Evolutionary conservation across 768 basidiomycete species (phyloP).

Genomic region (Lyophyllum decastes): DNA sequence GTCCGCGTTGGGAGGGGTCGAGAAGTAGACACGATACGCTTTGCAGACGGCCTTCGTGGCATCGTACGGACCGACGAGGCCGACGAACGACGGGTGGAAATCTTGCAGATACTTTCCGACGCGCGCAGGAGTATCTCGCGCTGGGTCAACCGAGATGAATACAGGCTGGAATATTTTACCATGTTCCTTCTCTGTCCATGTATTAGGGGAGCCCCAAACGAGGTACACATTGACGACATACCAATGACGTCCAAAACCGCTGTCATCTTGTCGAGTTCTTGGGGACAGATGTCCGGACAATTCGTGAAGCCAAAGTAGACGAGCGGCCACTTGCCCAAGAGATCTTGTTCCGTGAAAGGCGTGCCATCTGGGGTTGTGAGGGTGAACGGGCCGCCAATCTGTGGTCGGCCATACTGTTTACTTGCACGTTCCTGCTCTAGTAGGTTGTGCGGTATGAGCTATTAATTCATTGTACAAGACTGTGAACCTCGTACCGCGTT

Average conservation of each 20-base stretch:
- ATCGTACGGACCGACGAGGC: slow-evolving; percentile 83
- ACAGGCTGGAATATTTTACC: slow-evolving; percentile 81
- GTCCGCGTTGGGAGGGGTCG: slow-evolving; percentile 87
- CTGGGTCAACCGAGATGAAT: slow-evolving; percentile 97
- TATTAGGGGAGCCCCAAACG: not conserved
- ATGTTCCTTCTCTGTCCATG: slow-evolving; percentile 59
- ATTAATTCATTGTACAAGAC: not conserved
- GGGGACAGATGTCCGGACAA: slow-evolving; percentile 98
- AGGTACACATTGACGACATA: slow-evolving; percentile 34
- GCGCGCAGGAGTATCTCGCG: slow-evolving; percentile 71
- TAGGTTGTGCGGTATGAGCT: not conserved
- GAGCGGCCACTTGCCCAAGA: slow-evolving; percentile 89
- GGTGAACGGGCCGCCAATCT: slow-evolving; percentile 89
- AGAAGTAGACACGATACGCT: slow-evolving; percentile 97
- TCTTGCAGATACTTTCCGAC: slow-evolving; percentile 72
- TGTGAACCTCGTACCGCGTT: slow-evolving; percentile 59
- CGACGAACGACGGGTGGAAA: slow-evolving; percentile 90
- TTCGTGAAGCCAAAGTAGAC: slow-evolving; percentile 99
- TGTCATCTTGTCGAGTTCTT: slow-evolving; percentile 95
- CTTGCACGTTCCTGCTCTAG: slow-evolving; percentile 75
- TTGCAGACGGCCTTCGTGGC: slow-evolving; percentile 88
- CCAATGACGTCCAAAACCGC: slow-evolving; percentile 72
- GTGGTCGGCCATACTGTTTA: slow-evolving; percentile 78
- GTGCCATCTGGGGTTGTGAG: slow-evolving; percentile 67
- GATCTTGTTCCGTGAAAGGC: slow-evolving; percentile 79